Conservation (phyloP, 225 moss, liverwort and hornwort species). For the Polytrichum commune region DNA sequence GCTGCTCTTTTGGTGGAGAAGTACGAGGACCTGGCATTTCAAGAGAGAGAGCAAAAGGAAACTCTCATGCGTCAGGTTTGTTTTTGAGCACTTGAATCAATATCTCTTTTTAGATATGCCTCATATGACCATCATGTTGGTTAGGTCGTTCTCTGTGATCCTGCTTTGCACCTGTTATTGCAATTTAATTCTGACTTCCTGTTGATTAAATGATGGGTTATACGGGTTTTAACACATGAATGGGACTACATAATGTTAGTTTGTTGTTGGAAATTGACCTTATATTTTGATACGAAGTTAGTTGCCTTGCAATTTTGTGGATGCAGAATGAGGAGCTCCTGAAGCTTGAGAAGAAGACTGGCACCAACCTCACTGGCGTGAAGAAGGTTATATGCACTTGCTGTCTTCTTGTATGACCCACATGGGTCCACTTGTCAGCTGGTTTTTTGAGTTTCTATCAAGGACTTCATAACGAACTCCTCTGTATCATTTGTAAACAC, state of each 20-base stretch:
- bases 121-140: too few relatives aligned
- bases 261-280: too few relatives aligned
- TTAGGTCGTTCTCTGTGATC: too few relatives aligned
- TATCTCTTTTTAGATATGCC: too few relatives aligned
- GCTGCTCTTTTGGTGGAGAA: constrained; percentile 46
- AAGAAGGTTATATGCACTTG: constrained; percentile 28
- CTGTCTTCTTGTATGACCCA: too few relatives aligned
- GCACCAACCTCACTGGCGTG: constrained; percentile 38
- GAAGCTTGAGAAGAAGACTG: constrained; percentile 33
- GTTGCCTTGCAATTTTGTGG: constrained; percentile 3
- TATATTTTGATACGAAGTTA: neutral
- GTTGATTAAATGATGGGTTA: too few relatives aligned
- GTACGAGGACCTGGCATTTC: constrained; percentile 49
- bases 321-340: constrained; percentile 42
- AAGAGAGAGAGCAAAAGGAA: constrained; percentile 47
- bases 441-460: too few relatives aligned
- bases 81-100: constrained; percentile 2
- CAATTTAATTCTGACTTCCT: neutral
- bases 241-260: too few relatives aligned
- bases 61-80: constrained; percentile 35
- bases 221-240: too few relatives aligned
- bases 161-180: neutral
- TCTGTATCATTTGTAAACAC: too few relatives aligned
- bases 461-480: too few relatives aligned
- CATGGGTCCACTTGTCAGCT: too few relatives aligned